Conservation (phyloP, 495 filamentous ascomycete genomes). For the Hyphodiscus hymeniophilus region DNA sequence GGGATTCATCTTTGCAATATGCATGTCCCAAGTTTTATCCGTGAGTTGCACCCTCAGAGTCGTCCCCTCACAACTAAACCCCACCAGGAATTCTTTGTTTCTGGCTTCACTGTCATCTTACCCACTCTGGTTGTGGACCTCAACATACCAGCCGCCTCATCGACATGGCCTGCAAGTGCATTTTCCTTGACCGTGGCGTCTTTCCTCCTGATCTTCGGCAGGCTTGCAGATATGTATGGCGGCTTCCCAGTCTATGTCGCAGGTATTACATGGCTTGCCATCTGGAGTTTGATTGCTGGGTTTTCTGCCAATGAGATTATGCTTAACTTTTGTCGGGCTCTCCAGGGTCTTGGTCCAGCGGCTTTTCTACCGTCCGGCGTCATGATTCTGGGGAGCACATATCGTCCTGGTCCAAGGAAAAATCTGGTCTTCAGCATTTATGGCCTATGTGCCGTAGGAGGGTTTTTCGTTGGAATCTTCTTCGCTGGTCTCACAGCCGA, state of each 20-base stretch:
- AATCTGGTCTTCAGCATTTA: constrained; percentile 80
- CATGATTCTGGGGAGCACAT: constrained; percentile 71
- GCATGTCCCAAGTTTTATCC: constrained; percentile 66
- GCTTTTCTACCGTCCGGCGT: constrained; percentile 72
- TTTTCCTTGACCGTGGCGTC: constrained; percentile 66
- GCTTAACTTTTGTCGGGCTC: constrained; percentile 67
- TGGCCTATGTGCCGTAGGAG: constrained; percentile 66
- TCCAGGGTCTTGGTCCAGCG: constrained; percentile 72
- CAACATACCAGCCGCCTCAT: constrained; percentile 51
- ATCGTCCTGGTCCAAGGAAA: constrained; percentile 78
- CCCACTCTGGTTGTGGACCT: constrained; percentile 58
- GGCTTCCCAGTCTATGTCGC: constrained; percentile 61
- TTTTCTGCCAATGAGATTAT: constrained; percentile 62
- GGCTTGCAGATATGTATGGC: constrained; percentile 70
- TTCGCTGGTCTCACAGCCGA: constrained; percentile 63
- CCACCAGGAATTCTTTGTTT: constrained; percentile 67
- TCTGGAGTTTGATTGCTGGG: constrained; percentile 67
- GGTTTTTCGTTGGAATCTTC: constrained; percentile 71
- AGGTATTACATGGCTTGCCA: constrained; percentile 61
- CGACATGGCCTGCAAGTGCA: constrained; percentile 74
- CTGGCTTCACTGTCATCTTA: constrained; percentile 76
- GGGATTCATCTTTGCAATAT: constrained; percentile 63
- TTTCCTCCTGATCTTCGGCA: constrained; percentile 70
- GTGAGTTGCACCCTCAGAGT: constrained; percentile 30
- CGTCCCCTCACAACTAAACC: neutral